Conservation (phyloP, 192 early-diverging fungal genomes). For the Phlyctochytrium planicorne region DNA sequence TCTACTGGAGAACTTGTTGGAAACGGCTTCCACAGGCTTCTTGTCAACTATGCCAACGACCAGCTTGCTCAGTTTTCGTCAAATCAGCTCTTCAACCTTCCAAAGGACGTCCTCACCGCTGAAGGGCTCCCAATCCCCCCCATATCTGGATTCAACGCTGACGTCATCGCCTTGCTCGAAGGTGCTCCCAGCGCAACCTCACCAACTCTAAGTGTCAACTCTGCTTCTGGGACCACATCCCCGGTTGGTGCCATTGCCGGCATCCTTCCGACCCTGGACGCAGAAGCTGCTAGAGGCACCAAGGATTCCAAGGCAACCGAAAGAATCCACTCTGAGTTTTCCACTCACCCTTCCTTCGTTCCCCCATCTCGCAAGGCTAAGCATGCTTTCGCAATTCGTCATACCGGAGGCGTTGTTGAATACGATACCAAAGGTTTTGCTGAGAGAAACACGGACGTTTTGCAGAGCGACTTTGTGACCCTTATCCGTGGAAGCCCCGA, state of each 20-base stretch:
- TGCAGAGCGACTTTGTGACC: slow-evolving; percentile 79
- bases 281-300: slow-evolving; percentile 30
- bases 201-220: background rate
- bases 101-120: slow-evolving; percentile 26
- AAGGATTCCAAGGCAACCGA: slow-evolving; percentile 33
- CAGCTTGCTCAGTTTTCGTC: slow-evolving; percentile 28
- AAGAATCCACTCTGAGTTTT: slow-evolving; percentile 22
- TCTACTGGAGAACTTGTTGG: slow-evolving; percentile 19
- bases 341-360: slow-evolving; percentile 47
- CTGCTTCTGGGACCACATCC: too few relatives aligned
- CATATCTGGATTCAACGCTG: slow-evolving; percentile 46
- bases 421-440: slow-evolving; percentile 80
- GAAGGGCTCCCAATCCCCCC: slow-evolving; percentile 48
- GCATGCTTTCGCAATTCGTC: slow-evolving; percentile 60
- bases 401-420: slow-evolving; percentile 52
- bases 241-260: background rate
- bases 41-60: slow-evolving; percentile 56
- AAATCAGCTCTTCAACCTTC: slow-evolving; percentile 39
- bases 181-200: background rate
- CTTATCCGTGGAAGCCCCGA: slow-evolving; percentile 64
- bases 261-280: slow-evolving; percentile 36
- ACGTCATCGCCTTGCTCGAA: slow-evolving; percentile 21
- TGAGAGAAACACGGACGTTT: slow-evolving; percentile 67
- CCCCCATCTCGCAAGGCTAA: slow-evolving; percentile 34
- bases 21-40: slow-evolving; percentile 46